Evolutionary conservation across 257 asterid species (phyloP).

Genomic region (Primulina eburnea): DNA sequence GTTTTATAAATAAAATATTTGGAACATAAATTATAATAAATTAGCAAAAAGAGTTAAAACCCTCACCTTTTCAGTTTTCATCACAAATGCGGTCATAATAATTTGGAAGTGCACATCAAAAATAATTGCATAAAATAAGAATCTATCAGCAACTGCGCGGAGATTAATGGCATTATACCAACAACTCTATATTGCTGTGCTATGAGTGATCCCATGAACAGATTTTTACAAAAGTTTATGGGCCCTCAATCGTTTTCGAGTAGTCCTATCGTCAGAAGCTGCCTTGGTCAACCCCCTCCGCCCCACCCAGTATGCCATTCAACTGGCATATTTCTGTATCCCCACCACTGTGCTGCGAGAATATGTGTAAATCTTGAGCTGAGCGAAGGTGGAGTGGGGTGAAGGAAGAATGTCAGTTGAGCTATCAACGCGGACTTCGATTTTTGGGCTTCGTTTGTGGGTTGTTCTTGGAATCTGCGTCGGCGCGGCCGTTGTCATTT

Average conservation of each 20-base stretch:
- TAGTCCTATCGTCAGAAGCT: not conserved
- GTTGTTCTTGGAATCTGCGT: slow-evolving; percentile 77
- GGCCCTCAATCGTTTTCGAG: not conserved
- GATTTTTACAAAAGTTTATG: not conserved
- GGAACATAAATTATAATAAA: too few relatives aligned
- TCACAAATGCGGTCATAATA: too few relatives aligned
- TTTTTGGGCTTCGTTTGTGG: slow-evolving; percentile 77
- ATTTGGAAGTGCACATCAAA: not conserved
- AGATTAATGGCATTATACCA: not conserved
- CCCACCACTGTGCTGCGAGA: not conserved
- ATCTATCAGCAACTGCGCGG: not conserved
- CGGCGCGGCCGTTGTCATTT: slow-evolving; percentile 70
- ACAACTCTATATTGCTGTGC: not conserved
- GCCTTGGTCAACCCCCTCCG: not conserved
- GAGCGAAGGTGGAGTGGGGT: not conserved
- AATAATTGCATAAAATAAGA: not conserved
- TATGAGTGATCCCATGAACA: not conserved
- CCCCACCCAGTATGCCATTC: not conserved
- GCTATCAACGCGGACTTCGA: slow-evolving; percentile 38
- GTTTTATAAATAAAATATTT: too few relatives aligned
- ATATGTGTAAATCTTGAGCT: not conserved
- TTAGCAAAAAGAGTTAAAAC: too few relatives aligned
- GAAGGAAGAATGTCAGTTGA: not conserved
- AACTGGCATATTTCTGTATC: not conserved
- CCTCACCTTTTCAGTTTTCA: too few relatives aligned